Evolutionary conservation across 2,329 filamentous ascomycete species (phyloP).

Genomic region (Fusarium tjaetaba): DNA sequence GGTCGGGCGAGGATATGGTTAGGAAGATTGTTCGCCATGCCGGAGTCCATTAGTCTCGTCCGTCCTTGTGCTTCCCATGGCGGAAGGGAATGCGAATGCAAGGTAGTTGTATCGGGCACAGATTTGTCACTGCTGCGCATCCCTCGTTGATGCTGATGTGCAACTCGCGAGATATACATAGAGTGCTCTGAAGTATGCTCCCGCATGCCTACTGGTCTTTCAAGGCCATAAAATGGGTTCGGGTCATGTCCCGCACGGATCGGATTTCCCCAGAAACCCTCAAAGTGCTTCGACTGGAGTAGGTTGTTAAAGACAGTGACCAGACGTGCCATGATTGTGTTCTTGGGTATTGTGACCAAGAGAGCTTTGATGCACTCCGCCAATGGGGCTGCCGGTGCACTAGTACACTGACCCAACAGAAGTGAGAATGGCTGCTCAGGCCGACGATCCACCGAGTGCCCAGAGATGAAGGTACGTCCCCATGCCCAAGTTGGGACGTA

Average conservation of each 20-base stretch:
- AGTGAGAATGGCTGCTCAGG: slow-evolving; percentile 38
- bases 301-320: slow-evolving; percentile 12
- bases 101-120: accelerated
- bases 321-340: slow-evolving; percentile 25
- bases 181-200: not conserved
- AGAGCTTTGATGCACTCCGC: slow-evolving; percentile 34
- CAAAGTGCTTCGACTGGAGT: slow-evolving; percentile 21
- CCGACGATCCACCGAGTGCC: slow-evolving; percentile 22
- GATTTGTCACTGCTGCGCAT: accelerated
- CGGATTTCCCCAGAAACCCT: slow-evolving; percentile 38
- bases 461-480: slow-evolving; percentile 38
- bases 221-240: slow-evolving; percentile 38
- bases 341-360: slow-evolving; percentile 22
- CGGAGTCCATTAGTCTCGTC: slow-evolving; percentile 32
- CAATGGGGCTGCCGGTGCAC: slow-evolving; percentile 33
- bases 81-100: accelerated
- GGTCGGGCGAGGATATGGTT: slow-evolving; percentile 32
- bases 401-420: slow-evolving; percentile 33
- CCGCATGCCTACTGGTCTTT: not conserved
- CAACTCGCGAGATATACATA: accelerated
- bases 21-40: slow-evolving; percentile 38
- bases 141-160: accelerated
- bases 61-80: slow-evolving; percentile 38
- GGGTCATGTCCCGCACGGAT: slow-evolving; percentile 40
- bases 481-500: slow-evolving; percentile 40